Evolutionary conservation across 192 early-diverging fungal species (phyloP), one percentile per base, ranked within the genome.

Genomic region (Gonapodya sp.): DNA sequence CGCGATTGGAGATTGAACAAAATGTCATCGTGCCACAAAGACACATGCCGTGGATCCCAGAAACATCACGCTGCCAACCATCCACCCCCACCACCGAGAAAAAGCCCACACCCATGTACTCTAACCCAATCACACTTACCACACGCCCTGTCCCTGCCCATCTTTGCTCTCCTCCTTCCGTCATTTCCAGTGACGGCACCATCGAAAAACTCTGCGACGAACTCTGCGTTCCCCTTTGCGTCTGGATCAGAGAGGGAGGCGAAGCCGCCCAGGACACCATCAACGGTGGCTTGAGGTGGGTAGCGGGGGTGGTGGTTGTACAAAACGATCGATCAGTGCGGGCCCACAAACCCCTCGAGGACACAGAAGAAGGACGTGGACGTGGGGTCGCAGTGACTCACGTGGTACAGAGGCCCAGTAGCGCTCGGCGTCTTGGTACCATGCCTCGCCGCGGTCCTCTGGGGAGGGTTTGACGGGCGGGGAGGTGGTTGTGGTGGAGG

Each of bases 211-310:
- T 92, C 89, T 16, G 89, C 84, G 34, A 97, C 79, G 84, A 97
- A 97, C 18, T 80, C 80, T 8, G 89, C 36, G 0, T 94, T 95
- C 24, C 90, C 88, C 30, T 86, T 85, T 73, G 92, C 86, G 82
- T 99, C 97, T 1, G 93, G 87, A 0, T 87, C 88, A 36, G 94
- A 89, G 1, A 99, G 87, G 1, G 84, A 75, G 8, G 89, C 94
- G 36, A 95, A 93, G 0, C 97, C 97, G 36, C 97, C 97, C 0
- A 97, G 90, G 92, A 98, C 95, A 31, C 97, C 97, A 74, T 94
- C 89, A 31, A 94, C 90, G 0, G 93, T 92, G 24, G 93, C 88
- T 33, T 64, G 46, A 8, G 46, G 46, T 16, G 46, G 46, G 46
- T 16, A 64, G 24, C 8, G 46, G 46, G 24, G 46, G 46, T 16